A percentile compares a stretch with the other conserved stretches of the same genome.
phyloP scores from a whole-genome alignment of 1,139 yeast genomes.

The Oligophagozyma castellii region DNA sequence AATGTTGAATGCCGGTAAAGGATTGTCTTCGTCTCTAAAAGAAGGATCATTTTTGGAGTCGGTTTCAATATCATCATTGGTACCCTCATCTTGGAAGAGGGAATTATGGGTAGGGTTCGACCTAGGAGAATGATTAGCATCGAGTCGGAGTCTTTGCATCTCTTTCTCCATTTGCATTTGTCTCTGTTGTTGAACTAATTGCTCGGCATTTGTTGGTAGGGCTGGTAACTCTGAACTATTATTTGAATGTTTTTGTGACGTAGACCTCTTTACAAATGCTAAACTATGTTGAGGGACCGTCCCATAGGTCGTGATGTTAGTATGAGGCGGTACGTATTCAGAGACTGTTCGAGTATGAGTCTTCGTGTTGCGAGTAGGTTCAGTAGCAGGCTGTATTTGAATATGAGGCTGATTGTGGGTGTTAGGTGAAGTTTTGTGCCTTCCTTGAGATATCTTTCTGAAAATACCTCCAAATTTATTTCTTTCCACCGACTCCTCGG shows the following conservation, averaged over 20 bases:
- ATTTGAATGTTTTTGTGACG: constrained; percentile 10
- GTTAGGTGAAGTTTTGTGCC: constrained; percentile 9
- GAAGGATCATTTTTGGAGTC: constrained; percentile 4
- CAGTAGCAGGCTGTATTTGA: constrained; percentile 5
- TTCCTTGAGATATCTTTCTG: constrained; percentile 24
- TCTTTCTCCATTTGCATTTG: constrained; percentile 13
- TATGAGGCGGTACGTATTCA: constrained; percentile 24
- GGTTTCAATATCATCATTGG: constrained; percentile 3
- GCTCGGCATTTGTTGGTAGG: constrained; percentile 23
- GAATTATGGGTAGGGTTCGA: not conserved
- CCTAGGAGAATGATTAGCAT: not conserved
- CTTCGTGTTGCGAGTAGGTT: constrained; percentile 11
- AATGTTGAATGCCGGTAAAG: constrained; percentile 14
- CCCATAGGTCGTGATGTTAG: constrained; percentile 6
- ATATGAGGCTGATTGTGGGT: constrained; percentile 6
- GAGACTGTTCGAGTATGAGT: constrained; percentile 30
- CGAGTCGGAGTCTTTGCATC: constrained; percentile 11
- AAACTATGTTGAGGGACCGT: not conserved
- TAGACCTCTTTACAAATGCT: constrained; percentile 13
- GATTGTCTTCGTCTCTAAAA: constrained; percentile 10
- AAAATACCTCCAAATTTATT: constrained; percentile 23
- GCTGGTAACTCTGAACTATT: constrained; percentile 20
- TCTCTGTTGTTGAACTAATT: constrained; percentile 21
- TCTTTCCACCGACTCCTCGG: constrained; percentile 10
- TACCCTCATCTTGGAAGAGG: constrained; percentile 1